Evolutionary conservation across 345 rosid genomes (phyloP).

Genomic region (Aquilaria malaccensis): DNA sequence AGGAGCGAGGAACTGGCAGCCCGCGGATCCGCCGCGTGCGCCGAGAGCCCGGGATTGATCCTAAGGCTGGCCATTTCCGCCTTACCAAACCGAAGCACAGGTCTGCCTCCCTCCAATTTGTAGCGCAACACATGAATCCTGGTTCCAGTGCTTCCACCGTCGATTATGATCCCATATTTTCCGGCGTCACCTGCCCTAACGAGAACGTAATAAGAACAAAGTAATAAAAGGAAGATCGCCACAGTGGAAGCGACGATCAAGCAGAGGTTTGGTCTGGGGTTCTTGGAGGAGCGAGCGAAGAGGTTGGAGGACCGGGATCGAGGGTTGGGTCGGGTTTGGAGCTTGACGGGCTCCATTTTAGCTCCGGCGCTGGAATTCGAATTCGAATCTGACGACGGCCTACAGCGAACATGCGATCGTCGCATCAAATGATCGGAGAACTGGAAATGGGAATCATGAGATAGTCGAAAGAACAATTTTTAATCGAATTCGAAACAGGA

Average conservation of each 20-base stretch:
- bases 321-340: constrained; percentile 32
- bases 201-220: constrained; percentile 22
- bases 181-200: constrained; percentile 4
- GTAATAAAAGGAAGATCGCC: constrained; percentile 14
- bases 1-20: neutral
- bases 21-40: neutral
- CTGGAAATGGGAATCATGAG: constrained; percentile 18
- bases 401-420: constrained; percentile 58
- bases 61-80: neutral
- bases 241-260: constrained; percentile 22
- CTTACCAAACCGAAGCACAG: neutral
- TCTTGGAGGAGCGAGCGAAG: constrained; percentile 16
- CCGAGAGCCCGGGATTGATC: neutral
- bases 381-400: constrained; percentile 21
- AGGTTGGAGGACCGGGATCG: constrained; percentile 9
- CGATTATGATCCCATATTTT: constrained; percentile 10
- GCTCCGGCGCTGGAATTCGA: constrained; percentile 1
- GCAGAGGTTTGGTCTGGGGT: constrained; percentile 16
- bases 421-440: constrained; percentile 57
- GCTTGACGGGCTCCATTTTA: constrained; percentile 50
- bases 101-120: neutral
- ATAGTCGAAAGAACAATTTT: constrained; percentile 3
- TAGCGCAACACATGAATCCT: constrained; percentile 13
- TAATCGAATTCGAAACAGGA: neutral
- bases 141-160: constrained; percentile 13